Conservation (phyloP, 805 yeast species). For the Candida methanosorbosa region DNA sequence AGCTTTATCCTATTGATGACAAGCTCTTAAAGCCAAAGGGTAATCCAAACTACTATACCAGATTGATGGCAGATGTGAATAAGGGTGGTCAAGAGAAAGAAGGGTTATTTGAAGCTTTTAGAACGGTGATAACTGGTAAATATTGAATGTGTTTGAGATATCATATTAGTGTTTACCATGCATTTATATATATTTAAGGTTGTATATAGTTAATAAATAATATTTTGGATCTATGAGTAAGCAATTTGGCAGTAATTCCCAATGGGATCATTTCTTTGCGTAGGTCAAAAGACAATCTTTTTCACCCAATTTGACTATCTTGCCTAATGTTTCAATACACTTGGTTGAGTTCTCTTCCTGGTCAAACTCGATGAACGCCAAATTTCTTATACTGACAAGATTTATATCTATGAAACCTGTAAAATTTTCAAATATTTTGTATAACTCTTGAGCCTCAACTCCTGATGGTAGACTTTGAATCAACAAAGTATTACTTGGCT, state of each 20-base stretch:
- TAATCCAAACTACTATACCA: conserved; percentile 67
- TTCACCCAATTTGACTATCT: conserved; percentile 9
- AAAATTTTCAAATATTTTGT: conserved; percentile 34
- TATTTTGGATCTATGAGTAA: not conserved
- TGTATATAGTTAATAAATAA: not conserved
- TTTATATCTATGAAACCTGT: conserved; percentile 63
- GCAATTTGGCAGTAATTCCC: too few relatives aligned
- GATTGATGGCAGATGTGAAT: conserved; percentile 60
- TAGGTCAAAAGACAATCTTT: conserved; percentile 18
- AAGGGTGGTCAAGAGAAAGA: conserved; percentile 59
- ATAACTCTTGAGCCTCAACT: conserved; percentile 31
- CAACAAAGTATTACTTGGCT: conserved; percentile 65
- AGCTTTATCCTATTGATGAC: conserved; percentile 55
- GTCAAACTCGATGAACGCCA: conserved; percentile 78
- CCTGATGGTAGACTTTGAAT: conserved; percentile 53
- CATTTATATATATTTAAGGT: not conserved
- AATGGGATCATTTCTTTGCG: conserved; percentile 21
- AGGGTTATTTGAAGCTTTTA: conserved; percentile 52
- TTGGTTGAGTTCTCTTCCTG: conserved; percentile 37
- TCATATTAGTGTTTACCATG: not conserved
- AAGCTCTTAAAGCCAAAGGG: conserved; percentile 76
- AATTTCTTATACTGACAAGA: conserved; percentile 52
- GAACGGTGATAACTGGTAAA: conserved; percentile 71
- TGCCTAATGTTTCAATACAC: conserved; percentile 16
- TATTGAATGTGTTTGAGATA: conserved; percentile 18